phyloP scores from a whole-genome alignment of 495 filamentous ascomycete genomes.

The Penicillium nucicola region DNA sequence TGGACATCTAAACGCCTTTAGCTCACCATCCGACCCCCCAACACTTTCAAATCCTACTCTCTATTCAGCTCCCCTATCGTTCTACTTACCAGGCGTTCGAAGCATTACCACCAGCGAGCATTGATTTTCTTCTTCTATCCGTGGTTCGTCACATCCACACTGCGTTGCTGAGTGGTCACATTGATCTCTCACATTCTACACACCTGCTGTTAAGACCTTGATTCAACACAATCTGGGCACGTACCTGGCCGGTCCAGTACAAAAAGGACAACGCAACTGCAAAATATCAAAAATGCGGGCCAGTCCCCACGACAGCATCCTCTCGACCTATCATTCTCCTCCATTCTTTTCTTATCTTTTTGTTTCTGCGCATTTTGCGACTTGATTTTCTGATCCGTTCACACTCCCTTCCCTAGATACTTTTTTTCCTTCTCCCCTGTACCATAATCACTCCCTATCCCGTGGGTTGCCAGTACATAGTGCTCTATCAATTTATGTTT shows the following conservation, averaged over 20 bases:
- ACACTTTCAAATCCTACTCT: not conserved
- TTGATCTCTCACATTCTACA: not conserved
- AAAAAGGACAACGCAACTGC: not conserved
- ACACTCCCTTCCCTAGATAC: not conserved
- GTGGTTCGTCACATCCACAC: not conserved
- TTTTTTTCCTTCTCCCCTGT: not conserved
- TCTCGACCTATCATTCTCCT: not conserved
- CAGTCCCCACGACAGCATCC: not conserved
- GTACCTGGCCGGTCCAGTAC: conserved; percentile 7
- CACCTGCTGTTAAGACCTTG: not conserved
- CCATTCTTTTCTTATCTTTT: not conserved
- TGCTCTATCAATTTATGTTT: not conserved
- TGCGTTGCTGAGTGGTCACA: not conserved
- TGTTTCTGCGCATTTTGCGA: not conserved
- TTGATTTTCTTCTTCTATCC: not conserved
- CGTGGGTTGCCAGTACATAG: conserved; percentile 7
- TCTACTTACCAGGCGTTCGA: conserved; percentile 2
- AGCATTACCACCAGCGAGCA: conserved; percentile 3
- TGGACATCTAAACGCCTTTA: conserved; percentile 38
- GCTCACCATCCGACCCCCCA: not conserved
- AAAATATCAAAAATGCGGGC: not conserved
- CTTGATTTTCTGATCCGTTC: not conserved
- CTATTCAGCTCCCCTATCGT: not conserved
- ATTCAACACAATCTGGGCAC: not conserved
- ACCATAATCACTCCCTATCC: conserved; percentile 4